Evolutionary conservation across 805 yeast species (phyloP).

Genomic region (Saccharomycopsis selenospora): DNA sequence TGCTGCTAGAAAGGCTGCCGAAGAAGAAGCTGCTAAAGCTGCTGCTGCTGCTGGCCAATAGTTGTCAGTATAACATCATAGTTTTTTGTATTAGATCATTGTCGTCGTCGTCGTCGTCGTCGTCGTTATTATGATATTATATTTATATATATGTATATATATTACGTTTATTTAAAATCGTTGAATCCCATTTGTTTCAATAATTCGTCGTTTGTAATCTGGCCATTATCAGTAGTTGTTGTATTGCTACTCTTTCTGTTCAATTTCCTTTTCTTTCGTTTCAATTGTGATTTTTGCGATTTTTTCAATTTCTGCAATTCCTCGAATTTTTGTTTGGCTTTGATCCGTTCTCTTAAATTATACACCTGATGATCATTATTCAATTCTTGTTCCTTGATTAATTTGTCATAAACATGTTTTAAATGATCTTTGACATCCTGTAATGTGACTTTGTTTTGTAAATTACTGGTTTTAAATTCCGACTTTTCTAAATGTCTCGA

Average conservation of each 20-base stretch:
- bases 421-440: conserved; percentile 16
- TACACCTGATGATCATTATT: conserved; percentile 14
- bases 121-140: neutral
- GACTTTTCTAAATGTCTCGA: conserved; percentile 63
- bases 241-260: conserved; percentile 4
- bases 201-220: neutral
- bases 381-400: conserved; percentile 7
- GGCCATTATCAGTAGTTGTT: neutral
- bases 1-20: conserved; percentile 43
- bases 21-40: conserved; percentile 7
- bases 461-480: conserved; percentile 22
- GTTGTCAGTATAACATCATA: too few species aligned
- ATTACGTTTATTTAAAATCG: neutral
- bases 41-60: too few species aligned
- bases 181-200: conserved; percentile 12
- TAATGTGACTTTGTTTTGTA: conserved; percentile 12
- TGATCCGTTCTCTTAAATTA: conserved; percentile 17
- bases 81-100: conserved; percentile 2
- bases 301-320: neutral
- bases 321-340: conserved; percentile 13
- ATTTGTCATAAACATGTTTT: conserved; percentile 7
- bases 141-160: neutral
- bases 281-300: neutral
- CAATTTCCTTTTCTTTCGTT: conserved; percentile 4
- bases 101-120: neutral